Evolutionary conservation across 495 filamentous ascomycete species (phyloP).

Genomic region (Pseudomonodictys pantanalensis): DNA sequence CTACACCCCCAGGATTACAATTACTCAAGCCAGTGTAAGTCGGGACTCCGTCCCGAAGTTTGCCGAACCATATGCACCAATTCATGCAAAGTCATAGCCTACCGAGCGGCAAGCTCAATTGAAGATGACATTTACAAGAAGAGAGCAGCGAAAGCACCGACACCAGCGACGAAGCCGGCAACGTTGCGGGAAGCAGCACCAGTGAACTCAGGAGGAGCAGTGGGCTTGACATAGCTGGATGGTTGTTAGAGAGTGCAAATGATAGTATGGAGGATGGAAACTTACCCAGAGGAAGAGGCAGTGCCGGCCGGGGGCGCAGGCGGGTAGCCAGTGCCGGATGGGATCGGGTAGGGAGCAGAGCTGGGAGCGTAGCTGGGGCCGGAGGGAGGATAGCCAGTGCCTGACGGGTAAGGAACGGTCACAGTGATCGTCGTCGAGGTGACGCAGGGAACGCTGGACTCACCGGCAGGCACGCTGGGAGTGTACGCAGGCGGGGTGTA

Average conservation of each 20-base stretch:
- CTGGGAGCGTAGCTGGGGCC: not conserved
- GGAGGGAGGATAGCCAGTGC: constrained; percentile 16
- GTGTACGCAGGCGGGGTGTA: not conserved
- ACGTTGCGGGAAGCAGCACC: constrained; percentile 25
- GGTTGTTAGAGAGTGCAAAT: not conserved
- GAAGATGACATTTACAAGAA: constrained; percentile 36
- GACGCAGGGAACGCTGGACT: not conserved
- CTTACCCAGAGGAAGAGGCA: constrained; percentile 14
- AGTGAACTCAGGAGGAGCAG: constrained; percentile 26
- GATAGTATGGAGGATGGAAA: not conserved
- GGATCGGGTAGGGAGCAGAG: constrained; percentile 15
- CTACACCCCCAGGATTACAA: constrained; percentile 23
- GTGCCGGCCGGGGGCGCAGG: constrained; percentile 11
- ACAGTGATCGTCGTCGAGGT: constrained; percentile 21
- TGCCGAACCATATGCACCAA: constrained; percentile 1
- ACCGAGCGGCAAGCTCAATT: constrained; percentile 20
- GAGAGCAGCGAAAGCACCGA: constrained; percentile 30
- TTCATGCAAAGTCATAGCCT: constrained; percentile 34
- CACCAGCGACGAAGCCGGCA: constrained; percentile 32
- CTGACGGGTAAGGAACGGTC: constrained; percentile 2
- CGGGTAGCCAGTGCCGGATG: constrained; percentile 19
- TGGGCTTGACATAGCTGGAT: constrained; percentile 17
- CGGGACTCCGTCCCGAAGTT: constrained; percentile 16
- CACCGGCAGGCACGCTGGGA: not conserved
- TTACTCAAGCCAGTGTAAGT: constrained; percentile 14